Conservation (phyloP, 768 basidiomycete species). For the Macrocybe gigantea region DNA sequence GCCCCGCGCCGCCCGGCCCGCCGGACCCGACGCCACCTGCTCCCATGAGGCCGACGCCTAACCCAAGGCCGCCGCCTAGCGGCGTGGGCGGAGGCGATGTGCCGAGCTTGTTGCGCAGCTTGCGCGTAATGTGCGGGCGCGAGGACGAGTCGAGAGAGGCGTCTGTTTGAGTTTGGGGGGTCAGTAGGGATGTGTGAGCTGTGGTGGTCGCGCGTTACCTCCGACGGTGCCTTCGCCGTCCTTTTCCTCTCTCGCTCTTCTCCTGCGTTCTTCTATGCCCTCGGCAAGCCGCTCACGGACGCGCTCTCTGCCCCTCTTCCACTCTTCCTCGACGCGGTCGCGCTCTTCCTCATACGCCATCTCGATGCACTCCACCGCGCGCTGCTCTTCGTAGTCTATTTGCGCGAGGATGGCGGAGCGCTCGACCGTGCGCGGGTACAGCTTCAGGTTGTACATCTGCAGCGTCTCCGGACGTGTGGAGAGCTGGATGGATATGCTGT, state of each 20-base stretch:
- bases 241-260: slow-evolving; percentile 80
- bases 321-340: slow-evolving; percentile 77
- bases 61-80: slow-evolving; percentile 21
- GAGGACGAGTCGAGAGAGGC: slow-evolving; percentile 70
- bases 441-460: slow-evolving; percentile 60
- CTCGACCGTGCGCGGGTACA: slow-evolving; percentile 70
- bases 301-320: slow-evolving; percentile 66
- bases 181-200: slow-evolving; percentile 4
- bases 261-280: slow-evolving; percentile 77
- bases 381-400: slow-evolving; percentile 60
- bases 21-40: slow-evolving; percentile 23
- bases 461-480: slow-evolving; percentile 63
- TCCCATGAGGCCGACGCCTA: background rate
- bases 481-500: slow-evolving; percentile 53
- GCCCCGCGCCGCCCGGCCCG: slow-evolving; percentile 29
- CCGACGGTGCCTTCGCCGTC: slow-evolving; percentile 80
- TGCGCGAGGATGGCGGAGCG: slow-evolving; percentile 71
- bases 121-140: slow-evolving; percentile 76
- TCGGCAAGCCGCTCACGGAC: slow-evolving; percentile 76
- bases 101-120: slow-evolving; percentile 75
- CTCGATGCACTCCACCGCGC: slow-evolving; percentile 60
- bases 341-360: slow-evolving; percentile 75
- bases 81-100: slow-evolving; percentile 78
- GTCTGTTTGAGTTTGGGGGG: slow-evolving; percentile 35
- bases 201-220: slow-evolving; percentile 27